Percentiles rank a stretch among this genome's conserved stretches.
Conservation (phyloP, 2,329 filamentous ascomycete species). For the Aureobasidium sp. region DNA sequence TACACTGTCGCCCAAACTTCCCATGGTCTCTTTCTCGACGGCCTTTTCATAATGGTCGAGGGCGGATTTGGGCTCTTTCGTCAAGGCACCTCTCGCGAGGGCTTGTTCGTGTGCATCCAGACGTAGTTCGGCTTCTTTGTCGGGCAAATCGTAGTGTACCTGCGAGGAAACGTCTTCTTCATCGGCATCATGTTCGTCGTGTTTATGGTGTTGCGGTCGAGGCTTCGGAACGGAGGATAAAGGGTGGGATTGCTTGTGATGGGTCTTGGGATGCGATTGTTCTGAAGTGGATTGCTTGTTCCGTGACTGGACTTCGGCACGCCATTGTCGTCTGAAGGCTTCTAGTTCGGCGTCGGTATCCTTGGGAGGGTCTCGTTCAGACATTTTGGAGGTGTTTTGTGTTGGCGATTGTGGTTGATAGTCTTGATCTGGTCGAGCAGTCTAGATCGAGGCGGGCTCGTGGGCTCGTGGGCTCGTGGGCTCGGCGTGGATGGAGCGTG, state of each 20-base stretch:
- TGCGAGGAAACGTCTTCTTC: constrained; percentile 34
- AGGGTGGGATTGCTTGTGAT: not conserved
- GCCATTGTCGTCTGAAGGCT: constrained; percentile 78
- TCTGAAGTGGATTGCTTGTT: constrained; percentile 26
- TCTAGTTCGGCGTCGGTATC: constrained; percentile 61
- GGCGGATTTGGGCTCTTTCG: constrained; percentile 59
- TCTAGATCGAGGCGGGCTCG: not conserved
- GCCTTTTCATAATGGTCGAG: constrained; percentile 89
- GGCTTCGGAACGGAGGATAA: constrained; percentile 4
- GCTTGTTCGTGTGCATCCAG: constrained; percentile 34
- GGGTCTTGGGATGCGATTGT: not conserved
- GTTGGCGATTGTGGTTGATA: not conserved
- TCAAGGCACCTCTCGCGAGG: constrained; percentile 24
- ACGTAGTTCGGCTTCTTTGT: constrained; percentile 37
- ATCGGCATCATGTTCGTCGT: constrained; percentile 10
- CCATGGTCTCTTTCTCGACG: constrained; percentile 77
- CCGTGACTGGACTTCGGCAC: constrained; percentile 61
- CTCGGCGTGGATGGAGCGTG: not conserved
- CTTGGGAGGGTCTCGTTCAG: not conserved
- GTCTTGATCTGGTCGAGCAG: not conserved
- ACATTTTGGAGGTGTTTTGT: not conserved
- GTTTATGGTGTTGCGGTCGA: not conserved
- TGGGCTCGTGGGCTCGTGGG: not conserved
- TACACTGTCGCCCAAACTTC: constrained; percentile 81
- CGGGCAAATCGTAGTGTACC: constrained; percentile 38